Evolutionary conservation across 441 rosid genomes (phyloP), one percentile per base, ranked within the genome.

Genomic region (Rhodomyrtus psidioides): DNA sequence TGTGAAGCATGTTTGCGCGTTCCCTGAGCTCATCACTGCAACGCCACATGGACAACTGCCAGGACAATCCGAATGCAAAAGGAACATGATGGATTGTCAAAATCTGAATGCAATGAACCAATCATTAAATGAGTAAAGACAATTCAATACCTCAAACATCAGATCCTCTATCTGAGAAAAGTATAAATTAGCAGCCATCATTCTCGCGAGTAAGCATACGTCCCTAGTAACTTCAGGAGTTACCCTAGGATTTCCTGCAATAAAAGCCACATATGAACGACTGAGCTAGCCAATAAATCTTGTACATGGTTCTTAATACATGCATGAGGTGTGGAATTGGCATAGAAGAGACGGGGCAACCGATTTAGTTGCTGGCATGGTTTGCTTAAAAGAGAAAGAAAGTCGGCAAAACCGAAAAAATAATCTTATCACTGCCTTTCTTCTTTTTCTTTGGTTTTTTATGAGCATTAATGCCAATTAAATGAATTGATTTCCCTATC

Each of bases 221-320:
- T 95, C 96, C 88, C 96, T 91, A n/a, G 98, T 95, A 56, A 95
- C 96, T 84, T 95, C 98, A 85, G 98, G 96, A 62, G 96, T 95
- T 60, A 95, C 98, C 86, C 96, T 89, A 39, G 98, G 98, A 87
- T 95, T 95, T 59, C 98, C 96, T 94, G 89, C 83, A 90, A 70
- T 65, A 82, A 76, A 82, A 24, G 85, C 51, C 54, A 86, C 58
- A 54, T 7, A 44, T 44, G n/a, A 70, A 83, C 26, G 16, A 75
- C 57, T 57, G 82, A 34, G 53, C 53, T 83, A 49, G 53, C 21
- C 55, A 76, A 30, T 44, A 55, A 59, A 27, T 55, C 26, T 3
- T 10, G 51, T 12, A 57, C 26, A 58, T 2, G 34, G 60, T 23
- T 51, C 55, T 14, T 81, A 8, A 49, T 81, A 51, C 12, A 46